Conservation (phyloP, 495 filamentous ascomycete genomes). For the Ascodesmis nigricans region DNA sequence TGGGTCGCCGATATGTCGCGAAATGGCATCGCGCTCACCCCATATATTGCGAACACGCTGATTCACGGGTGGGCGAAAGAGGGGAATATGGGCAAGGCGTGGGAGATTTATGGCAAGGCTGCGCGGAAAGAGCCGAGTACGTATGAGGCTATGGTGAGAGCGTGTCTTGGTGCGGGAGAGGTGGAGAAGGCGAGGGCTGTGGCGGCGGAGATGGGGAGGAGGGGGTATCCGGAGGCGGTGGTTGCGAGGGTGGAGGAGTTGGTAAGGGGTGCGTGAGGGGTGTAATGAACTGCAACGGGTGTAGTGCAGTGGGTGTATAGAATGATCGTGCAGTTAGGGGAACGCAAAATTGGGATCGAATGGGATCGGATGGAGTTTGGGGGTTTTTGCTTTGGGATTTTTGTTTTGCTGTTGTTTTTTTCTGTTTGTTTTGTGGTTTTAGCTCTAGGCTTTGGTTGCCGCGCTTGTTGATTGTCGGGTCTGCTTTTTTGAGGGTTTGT, state of each 20-base stretch:
- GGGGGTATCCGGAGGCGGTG: conserved; percentile 81
- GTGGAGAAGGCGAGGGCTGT: conserved; percentile 47
- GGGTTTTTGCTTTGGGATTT: too few species aligned
- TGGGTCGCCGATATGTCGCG: conserved; percentile 51
- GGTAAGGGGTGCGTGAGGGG: conserved; percentile 40
- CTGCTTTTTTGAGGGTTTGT: too few species aligned
- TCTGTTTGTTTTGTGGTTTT: too few species aligned
- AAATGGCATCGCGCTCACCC: conserved; percentile 60
- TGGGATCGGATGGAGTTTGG: too few species aligned
- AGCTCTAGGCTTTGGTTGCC: too few species aligned
- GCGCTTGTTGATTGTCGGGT: too few species aligned
- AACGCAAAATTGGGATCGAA: too few species aligned
- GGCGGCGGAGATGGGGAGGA: conserved; percentile 71
- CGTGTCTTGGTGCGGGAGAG: conserved; percentile 66
- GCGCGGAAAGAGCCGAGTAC: conserved; percentile 83
- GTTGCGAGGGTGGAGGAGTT: conserved; percentile 79
- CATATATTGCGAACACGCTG: conserved; percentile 97
- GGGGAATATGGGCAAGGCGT: conserved; percentile 56
- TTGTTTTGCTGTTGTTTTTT: too few species aligned
- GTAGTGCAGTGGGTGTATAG: too few species aligned
- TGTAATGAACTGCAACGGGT: too few species aligned
- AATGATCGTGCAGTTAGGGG: too few species aligned
- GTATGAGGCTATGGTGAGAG: conserved; percentile 97
- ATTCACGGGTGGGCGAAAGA: conserved; percentile 91
- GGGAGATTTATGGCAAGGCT: conserved; percentile 39